Evolutionary conservation across 2,329 filamentous ascomycete species (phyloP).

Genomic region (Sclerotinia borealis): DNA sequence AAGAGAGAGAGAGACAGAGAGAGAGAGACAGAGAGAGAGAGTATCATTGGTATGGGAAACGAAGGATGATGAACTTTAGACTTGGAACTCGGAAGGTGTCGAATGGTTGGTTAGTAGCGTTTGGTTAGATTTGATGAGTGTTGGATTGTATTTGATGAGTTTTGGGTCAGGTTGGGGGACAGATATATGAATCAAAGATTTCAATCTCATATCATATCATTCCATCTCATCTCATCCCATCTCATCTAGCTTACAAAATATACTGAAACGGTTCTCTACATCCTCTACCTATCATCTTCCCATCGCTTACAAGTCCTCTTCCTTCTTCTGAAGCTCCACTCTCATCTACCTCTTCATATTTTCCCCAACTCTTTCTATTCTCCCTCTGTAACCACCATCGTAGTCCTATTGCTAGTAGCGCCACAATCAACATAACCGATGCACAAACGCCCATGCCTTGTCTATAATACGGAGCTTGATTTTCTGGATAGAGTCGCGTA

Average conservation of each 20-base stretch:
- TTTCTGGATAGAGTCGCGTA: constrained; percentile 47
- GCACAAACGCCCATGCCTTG: constrained; percentile 46
- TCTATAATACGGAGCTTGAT: constrained; percentile 43
- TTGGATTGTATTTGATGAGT: no score
- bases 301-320: constrained; percentile 8
- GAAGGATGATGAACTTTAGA: no score
- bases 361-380: constrained; percentile 19
- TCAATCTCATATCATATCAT: no score
- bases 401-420: constrained; percentile 37
- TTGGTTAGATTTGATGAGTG: no score
- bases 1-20: no score
- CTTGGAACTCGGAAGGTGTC: no score
- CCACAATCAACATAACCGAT: constrained; percentile 43
- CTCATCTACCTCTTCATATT: constrained; percentile 33
- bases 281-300: constrained; percentile 16
- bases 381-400: constrained; percentile 31
- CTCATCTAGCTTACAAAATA: constrained; percentile 17
- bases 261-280: constrained; percentile 19
- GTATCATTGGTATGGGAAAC: no score
- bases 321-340: constrained; percentile 5
- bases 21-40: no score
- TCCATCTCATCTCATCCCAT: neutral
- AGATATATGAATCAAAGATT: no score
- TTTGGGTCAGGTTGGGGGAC: no score
- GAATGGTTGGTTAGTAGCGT: no score